A percentile compares a stretch with the other conserved stretches of the same genome.
phyloP scores from a whole-genome alignment of 2,329 filamentous ascomycete species.

The Acarospora socialis region DNA sequence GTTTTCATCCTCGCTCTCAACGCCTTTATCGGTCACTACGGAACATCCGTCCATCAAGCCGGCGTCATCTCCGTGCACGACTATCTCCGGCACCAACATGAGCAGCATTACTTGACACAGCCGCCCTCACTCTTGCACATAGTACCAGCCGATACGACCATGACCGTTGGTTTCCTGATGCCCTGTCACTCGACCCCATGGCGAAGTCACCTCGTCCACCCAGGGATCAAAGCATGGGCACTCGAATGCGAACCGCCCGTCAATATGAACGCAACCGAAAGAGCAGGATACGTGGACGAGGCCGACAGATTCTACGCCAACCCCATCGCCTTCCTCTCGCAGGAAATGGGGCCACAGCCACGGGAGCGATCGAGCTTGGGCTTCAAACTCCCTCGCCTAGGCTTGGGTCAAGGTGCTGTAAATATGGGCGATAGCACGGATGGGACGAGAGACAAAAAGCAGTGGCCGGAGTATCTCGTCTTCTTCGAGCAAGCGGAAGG shows the following conservation, averaged over 20 bases:
- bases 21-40: constrained; percentile 56
- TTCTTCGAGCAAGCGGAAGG: constrained; percentile 46
- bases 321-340: constrained; percentile 42
- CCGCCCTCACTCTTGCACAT: constrained; percentile 18
- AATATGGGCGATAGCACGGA: constrained; percentile 10
- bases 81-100: constrained; percentile 63
- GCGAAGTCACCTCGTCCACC: constrained; percentile 73
- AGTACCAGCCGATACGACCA: constrained; percentile 20
- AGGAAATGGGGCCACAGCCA: constrained; percentile 32
- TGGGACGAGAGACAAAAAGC: constrained; percentile 16
- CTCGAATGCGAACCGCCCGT: constrained; percentile 84
- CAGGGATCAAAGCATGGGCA: constrained; percentile 63
- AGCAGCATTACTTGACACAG: constrained; percentile 37
- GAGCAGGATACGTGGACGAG: constrained; percentile 66
- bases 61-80: constrained; percentile 61
- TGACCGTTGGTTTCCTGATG: constrained; percentile 66
- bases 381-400: constrained; percentile 21
- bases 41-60: constrained; percentile 62
- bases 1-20: constrained; percentile 48
- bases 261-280: constrained; percentile 43
- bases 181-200: constrained; percentile 94
- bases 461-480: constrained; percentile 34
- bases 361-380: constrained; percentile 9
- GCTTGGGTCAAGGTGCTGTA: no score
- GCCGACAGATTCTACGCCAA: constrained; percentile 77